These are phyloP conservation scores for Trichoderma harzianum DNA, from an alignment of 2,329 filamentous ascomycete genomes.

Conservation along the genomic window DNA sequence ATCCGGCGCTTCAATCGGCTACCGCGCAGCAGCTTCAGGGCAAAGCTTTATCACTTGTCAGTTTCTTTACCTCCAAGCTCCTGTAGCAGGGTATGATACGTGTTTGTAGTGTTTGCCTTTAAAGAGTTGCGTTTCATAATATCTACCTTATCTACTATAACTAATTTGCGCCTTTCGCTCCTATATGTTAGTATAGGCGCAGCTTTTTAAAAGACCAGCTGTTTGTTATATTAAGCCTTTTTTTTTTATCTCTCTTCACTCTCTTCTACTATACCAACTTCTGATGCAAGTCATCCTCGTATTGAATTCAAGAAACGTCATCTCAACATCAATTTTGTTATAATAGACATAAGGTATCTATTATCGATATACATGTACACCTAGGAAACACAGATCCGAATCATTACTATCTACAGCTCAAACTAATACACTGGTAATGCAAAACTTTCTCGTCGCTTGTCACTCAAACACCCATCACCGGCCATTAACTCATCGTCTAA, in stretches of 20 bases:
- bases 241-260: no score
- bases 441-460: not conserved
- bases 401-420: not conserved
- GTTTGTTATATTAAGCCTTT: no score
- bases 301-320: no score
- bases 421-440: not conserved
- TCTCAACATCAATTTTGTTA: not conserved
- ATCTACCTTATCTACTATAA: not conserved
- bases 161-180: no score
- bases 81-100: not conserved
- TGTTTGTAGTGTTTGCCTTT: not conserved
- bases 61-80: not conserved
- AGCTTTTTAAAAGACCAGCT: no score
- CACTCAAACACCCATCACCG: not conserved
- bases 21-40: not conserved
- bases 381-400: not conserved
- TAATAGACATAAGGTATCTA: not conserved
- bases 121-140: not conserved
- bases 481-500: not conserved
- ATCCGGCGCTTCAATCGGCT: not conserved
- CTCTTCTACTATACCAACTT: no score
- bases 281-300: not conserved
- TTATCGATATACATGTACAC: not conserved
- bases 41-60: not conserved
- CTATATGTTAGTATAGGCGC: no score